Conservation (phyloP, 2,329 filamentous ascomycete genomes). For the Oidium heveae region DNA sequence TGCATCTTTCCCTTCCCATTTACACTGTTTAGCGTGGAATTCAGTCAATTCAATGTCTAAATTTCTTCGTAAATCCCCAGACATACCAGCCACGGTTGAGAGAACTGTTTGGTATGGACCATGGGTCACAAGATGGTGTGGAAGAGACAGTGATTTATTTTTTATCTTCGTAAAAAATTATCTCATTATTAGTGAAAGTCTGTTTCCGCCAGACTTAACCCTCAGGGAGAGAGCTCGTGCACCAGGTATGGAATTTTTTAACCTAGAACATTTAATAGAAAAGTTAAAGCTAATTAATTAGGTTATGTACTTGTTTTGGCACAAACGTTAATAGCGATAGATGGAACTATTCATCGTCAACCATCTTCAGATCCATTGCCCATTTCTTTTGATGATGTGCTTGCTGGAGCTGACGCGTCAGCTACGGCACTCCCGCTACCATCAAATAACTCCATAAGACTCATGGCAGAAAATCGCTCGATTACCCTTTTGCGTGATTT, state of each 20-base stretch:
- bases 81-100: constrained; percentile 30
- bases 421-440: constrained; percentile 29
- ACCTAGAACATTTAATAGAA: no score
- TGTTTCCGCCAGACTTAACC: constrained; percentile 23
- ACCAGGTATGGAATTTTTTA: constrained; percentile 17
- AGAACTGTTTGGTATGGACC: constrained; percentile 40
- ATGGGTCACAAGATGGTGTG: constrained; percentile 46
- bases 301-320: constrained; percentile 41
- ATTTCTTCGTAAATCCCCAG: constrained; percentile 26
- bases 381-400: constrained; percentile 39
- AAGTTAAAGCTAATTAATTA: constrained; percentile 5
- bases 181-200: constrained; percentile 37
- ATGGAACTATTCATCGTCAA: constrained; percentile 41
- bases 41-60: constrained; percentile 30
- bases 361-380: constrained; percentile 22
- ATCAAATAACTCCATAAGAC: constrained; percentile 31
- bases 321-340: constrained; percentile 39
- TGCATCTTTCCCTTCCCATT: constrained; percentile 17
- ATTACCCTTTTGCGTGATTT: constrained; percentile 47
- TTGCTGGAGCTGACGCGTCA: constrained; percentile 30
- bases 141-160: constrained; percentile 49
- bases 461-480: constrained; percentile 46
- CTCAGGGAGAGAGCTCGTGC: constrained; percentile 31
- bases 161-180: constrained; percentile 50
- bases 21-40: constrained; percentile 34